phyloP scores from a whole-genome alignment of 208 protist species.

The Novymonas esmeraldas region DNA sequence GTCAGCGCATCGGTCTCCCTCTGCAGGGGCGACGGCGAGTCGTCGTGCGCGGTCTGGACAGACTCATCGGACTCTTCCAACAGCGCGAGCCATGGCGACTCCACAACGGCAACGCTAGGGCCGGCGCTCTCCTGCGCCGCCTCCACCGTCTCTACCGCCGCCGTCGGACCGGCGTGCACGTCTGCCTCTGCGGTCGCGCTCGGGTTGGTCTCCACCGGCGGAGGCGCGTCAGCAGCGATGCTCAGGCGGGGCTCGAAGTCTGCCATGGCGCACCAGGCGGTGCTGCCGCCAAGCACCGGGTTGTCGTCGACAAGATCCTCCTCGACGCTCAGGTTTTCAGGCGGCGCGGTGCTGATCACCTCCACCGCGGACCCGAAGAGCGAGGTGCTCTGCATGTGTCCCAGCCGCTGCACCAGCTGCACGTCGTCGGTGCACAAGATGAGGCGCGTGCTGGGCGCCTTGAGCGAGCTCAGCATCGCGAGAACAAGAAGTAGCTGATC shows the following conservation, averaged over 20 bases:
- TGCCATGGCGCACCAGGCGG: background rate
- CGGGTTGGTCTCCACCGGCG: background rate
- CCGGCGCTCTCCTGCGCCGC: background rate
- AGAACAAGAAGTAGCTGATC: conserved; percentile 74
- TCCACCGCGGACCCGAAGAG: conserved; percentile 50
- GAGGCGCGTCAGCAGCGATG: background rate
- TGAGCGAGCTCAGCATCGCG: conserved; percentile 66
- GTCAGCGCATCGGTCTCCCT: background rate
- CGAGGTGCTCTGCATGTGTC: background rate
- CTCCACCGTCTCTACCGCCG: too few species aligned
- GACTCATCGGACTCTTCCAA: conserved; percentile 34
- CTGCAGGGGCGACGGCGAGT: background rate
- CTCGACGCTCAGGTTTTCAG: conserved; percentile 42
- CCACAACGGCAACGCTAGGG: background rate
- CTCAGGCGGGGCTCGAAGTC: conserved; percentile 12
- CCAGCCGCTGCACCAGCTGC: conserved; percentile 30
- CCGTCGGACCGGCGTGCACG: background rate
- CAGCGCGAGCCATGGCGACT: conserved; percentile 57
- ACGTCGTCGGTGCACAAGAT: conserved; percentile 77
- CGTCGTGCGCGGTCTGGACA: background rate
- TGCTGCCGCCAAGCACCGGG: conserved; percentile 22
- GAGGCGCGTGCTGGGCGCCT: conserved; percentile 28
- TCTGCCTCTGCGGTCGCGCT: background rate
- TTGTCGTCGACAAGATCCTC: conserved; percentile 74
- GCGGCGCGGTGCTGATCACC: conserved; percentile 56